Conservation (phyloP, 306 rosid species). For the Vigna reflexopilosa region DNA sequence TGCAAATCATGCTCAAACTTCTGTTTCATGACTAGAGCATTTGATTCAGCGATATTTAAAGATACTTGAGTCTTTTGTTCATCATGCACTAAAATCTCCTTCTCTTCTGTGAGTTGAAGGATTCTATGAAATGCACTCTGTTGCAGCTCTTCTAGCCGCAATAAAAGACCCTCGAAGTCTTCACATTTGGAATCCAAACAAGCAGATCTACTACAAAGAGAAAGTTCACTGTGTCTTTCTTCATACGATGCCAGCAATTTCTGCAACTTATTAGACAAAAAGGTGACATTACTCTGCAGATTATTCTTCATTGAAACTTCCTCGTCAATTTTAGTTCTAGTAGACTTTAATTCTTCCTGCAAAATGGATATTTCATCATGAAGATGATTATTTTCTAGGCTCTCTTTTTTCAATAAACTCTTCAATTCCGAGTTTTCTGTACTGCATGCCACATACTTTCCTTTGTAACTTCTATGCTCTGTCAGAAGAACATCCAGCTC, state of each 20-base stretch:
- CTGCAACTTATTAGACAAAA: constrained; percentile 60
- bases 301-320: constrained; percentile 64
- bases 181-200: constrained; percentile 54
- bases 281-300: constrained; percentile 59
- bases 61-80: constrained; percentile 63
- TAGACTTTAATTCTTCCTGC: constrained; percentile 69
- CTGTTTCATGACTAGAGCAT: constrained; percentile 63
- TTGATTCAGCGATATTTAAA: constrained; percentile 60
- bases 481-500: constrained; percentile 65
- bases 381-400: constrained; percentile 58
- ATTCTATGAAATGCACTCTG: constrained; percentile 58
- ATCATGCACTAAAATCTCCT: constrained; percentile 57
- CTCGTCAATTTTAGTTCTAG: constrained; percentile 59
- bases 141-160: constrained; percentile 76
- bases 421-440: constrained; percentile 74
- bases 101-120: constrained; percentile 73
- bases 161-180: constrained; percentile 57
- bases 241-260: constrained; percentile 63
- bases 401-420: constrained; percentile 58
- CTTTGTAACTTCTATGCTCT: constrained; percentile 65
- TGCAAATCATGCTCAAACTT: constrained; percentile 62
- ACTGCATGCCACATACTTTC: constrained; percentile 60
- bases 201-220: constrained; percentile 52
- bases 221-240: constrained; percentile 47
- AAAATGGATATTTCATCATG: constrained; percentile 60